phyloP scores from a whole-genome alignment of 495 filamentous ascomycete species.

The Ascobolus immersus region DNA sequence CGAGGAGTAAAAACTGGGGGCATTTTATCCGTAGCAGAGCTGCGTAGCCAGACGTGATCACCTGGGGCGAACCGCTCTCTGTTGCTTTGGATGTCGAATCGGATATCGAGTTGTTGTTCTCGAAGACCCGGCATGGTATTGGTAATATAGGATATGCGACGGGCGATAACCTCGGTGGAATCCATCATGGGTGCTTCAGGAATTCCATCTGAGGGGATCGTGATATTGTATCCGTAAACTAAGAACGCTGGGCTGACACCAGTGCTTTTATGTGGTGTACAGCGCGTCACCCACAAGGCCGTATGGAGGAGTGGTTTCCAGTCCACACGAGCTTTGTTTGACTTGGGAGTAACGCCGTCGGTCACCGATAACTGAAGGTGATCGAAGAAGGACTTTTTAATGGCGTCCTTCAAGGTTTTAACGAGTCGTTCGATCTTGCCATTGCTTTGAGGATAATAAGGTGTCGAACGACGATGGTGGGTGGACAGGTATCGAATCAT shows the following conservation, averaged over 20 bases:
- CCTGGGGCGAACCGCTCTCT: neutral
- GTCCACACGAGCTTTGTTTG: no score
- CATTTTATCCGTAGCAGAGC: neutral
- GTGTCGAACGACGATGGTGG: neutral
- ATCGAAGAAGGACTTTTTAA: no score
- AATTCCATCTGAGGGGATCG: neutral
- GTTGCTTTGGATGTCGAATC: neutral
- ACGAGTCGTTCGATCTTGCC: neutral
- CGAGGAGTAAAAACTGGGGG: neutral
- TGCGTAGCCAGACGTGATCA: neutral
- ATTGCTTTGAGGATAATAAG: neutral
- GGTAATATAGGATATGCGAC: neutral
- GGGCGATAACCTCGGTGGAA: neutral
- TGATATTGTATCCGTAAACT: neutral
- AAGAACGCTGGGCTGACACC: neutral
- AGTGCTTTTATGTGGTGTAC: neutral
- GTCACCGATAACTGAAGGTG: no score
- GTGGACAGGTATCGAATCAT: neutral
- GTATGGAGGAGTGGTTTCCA: neutral
- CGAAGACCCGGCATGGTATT: neutral
- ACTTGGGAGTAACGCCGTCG: no score
- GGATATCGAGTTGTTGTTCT: neutral
- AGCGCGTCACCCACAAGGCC: neutral
- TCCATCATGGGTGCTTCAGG: neutral
- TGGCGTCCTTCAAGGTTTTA: neutral